phyloP scores from a whole-genome alignment of 2,329 filamentous ascomycete species.

The Sporothrix variecibatus region DNA sequence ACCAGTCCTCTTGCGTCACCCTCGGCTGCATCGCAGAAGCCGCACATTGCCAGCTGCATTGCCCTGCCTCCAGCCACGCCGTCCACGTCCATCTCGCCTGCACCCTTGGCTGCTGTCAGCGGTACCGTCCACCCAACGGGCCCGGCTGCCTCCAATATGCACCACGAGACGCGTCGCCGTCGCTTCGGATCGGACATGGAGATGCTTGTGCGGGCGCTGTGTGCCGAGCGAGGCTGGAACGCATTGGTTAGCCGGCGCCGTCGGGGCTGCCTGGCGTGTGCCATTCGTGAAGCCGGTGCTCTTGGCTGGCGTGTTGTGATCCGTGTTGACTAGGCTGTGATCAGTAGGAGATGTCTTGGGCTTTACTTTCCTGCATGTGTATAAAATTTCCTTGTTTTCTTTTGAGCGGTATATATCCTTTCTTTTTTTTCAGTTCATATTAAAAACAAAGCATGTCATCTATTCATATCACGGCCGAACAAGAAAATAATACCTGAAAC shows the following conservation, averaged over 20 bases:
- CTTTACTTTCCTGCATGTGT: neutral
- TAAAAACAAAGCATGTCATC: neutral
- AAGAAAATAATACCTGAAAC: neutral
- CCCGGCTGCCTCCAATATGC: conserved; percentile 50
- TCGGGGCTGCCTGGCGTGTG: conserved; percentile 71
- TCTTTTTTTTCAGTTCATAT: conserved; percentile 29
- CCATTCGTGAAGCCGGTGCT: conserved; percentile 72
- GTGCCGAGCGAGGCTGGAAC: conserved; percentile 73
- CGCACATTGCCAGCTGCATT: conserved; percentile 8
- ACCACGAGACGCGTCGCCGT: conserved; percentile 57
- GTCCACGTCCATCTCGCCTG: neutral
- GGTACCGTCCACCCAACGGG: neutral
- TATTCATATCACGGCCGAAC: neutral
- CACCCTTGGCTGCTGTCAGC: neutral
- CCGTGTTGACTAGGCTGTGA: conserved; percentile 51
- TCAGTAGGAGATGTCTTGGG: neutral
- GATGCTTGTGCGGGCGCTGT: conserved; percentile 70
- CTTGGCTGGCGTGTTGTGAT: conserved; percentile 70
- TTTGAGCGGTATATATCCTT: neutral
- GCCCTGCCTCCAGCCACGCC: neutral
- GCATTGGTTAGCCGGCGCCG: conserved; percentile 68
- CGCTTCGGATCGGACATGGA: conserved; percentile 67
- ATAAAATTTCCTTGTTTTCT: neutral
- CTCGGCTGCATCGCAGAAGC: neutral
- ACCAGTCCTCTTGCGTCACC: neutral